Percentiles rank a stretch among this genome's conserved stretches.
Evolutionary conservation across 371 early-diverging fungal species (phyloP).

Genomic region (Polyrhizophydium stewartii): DNA sequence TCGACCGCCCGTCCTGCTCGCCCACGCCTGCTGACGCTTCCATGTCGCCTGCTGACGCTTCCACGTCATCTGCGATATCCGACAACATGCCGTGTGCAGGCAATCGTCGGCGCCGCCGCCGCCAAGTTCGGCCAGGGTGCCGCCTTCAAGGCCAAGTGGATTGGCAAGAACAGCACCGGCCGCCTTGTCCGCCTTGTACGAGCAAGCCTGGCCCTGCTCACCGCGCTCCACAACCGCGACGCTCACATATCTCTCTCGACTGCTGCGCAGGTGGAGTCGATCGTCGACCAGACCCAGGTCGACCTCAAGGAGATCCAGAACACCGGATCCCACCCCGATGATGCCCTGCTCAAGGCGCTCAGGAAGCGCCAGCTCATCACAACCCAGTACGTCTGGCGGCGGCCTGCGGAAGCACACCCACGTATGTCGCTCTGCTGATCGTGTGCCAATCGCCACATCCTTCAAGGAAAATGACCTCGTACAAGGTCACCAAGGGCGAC

Average conservation of each 20-base stretch:
- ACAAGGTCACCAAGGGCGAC: slow-evolving; percentile 83
- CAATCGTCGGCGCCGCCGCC: slow-evolving; percentile 59
- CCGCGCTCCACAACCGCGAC: too few species aligned
- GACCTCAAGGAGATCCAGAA: slow-evolving; percentile 67
- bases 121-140: slow-evolving; percentile 88
- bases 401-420: background rate
- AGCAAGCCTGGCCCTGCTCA: too few species aligned
- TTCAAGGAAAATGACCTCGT: slow-evolving; percentile 74
- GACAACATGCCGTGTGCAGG: slow-evolving; percentile 29
- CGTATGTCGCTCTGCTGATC: background rate
- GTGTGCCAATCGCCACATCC: background rate
- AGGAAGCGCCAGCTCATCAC: slow-evolving; percentile 81
- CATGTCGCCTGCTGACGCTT: background rate
- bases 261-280: slow-evolving; percentile 52
- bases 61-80: background rate
- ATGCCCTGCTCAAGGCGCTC: slow-evolving; percentile 71
- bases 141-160: slow-evolving; percentile 97
- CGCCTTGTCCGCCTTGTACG: slow-evolving; percentile 47
- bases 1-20: too few species aligned
- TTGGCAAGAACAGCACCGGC: slow-evolving; percentile 73
- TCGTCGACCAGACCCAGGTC: slow-evolving; percentile 79
- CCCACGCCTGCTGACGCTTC: background rate
- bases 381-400: slow-evolving; percentile 13
- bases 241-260: too few species aligned
- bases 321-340: slow-evolving; percentile 61